Evolutionary conservation across 2,329 filamentous ascomycete genomes (phyloP), one percentile per base, ranked within the genome.

Genomic region (Microcyclospora tardicrescens): DNA sequence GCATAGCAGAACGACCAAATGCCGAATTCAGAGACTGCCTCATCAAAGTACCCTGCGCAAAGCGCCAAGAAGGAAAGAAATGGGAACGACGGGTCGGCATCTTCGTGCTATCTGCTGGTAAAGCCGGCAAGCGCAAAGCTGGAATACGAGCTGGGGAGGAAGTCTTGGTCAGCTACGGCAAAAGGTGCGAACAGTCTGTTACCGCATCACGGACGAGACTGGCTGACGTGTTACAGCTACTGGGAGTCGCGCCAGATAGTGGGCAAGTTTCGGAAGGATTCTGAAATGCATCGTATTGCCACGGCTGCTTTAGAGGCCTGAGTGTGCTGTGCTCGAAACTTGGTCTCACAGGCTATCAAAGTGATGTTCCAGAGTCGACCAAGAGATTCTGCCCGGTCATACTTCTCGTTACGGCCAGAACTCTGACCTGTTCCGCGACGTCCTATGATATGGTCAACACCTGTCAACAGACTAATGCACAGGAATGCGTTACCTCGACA

Each of bases 111-210:
- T 59, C 57, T 16, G 61, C 61, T 10, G 67, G 68, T 6, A 71
- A 68, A 51, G 66, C 62, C 39, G 65, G 65, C 13, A 66, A 65
- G 46, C 58, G 62, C 39, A 58, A 61, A 28, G 61, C 59, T 15
- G 68, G 68, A 2, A 65, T 73, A 33, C 52, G 48, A 15, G 65
- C 61, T 40, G 67, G 66, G 2, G 59, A 69, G 40, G 69, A 73
- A 53, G 64, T 73, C 33, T 54, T 71, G 19, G 60, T 73, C n/a
- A 69, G 61, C 46, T 73, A 73, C 48, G 69, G 69, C 24, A 71
- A 71, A 34, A 44, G 19, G 19, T 24, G 19, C 19, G 19, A 24
- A 24, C 19, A 24, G 19, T 24, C 19, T 24, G n/a, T 24, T 24
- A 4, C 19, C 8, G 8, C 19, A 4, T 5, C 4, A 24, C 4